phyloP scores from a whole-genome alignment of 1,284 basidiomycete species.

The Microbotryomycetes sp. region DNA sequence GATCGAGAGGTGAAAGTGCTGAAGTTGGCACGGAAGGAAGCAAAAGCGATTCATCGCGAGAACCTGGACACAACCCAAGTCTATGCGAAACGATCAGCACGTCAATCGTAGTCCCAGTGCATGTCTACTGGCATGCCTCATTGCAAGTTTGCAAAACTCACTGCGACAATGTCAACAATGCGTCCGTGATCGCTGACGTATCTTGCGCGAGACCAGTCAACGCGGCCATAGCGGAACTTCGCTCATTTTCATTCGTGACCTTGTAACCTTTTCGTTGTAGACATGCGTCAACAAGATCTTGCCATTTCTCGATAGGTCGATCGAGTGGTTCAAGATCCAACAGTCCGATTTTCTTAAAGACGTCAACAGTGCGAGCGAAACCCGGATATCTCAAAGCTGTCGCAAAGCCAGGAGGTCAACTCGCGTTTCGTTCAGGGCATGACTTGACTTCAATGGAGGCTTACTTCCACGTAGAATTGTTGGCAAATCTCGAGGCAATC shows the following conservation, averaged over 20 bases:
- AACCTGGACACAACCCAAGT: constrained; percentile 45
- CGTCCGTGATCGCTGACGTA: not conserved
- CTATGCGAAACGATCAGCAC: constrained; percentile 41
- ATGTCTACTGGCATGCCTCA: too few relatives aligned
- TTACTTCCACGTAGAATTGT: constrained; percentile 70
- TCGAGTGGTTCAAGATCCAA: constrained; percentile 49
- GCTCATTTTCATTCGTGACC: constrained; percentile 1
- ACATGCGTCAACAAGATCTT: constrained; percentile 33
- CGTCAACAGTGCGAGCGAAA: constrained; percentile 67
- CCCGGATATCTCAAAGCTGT: constrained; percentile 75
- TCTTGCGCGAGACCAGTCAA: not conserved
- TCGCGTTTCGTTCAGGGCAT: too few relatives aligned
- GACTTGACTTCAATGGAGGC: not conserved
- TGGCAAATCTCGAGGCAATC: constrained; percentile 53
- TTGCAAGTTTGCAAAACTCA: not conserved
- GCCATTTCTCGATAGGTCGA: constrained; percentile 27
- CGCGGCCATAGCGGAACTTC: not conserved
- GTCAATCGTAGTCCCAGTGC: too few relatives aligned
- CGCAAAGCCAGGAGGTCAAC: not conserved
- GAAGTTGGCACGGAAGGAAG: constrained; percentile 50
- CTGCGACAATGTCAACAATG: not conserved
- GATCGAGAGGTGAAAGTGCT: constrained; percentile 60
- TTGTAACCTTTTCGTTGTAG: constrained; percentile 32
- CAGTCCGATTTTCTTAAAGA: constrained; percentile 68
- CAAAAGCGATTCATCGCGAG: constrained; percentile 36